Percentiles rank a stretch among this genome's conserved stretches.
These are phyloP conservation scores for Phytopythium litorale DNA, from an alignment of 352 stramenopile species.

Conservation along the genomic window DNA sequence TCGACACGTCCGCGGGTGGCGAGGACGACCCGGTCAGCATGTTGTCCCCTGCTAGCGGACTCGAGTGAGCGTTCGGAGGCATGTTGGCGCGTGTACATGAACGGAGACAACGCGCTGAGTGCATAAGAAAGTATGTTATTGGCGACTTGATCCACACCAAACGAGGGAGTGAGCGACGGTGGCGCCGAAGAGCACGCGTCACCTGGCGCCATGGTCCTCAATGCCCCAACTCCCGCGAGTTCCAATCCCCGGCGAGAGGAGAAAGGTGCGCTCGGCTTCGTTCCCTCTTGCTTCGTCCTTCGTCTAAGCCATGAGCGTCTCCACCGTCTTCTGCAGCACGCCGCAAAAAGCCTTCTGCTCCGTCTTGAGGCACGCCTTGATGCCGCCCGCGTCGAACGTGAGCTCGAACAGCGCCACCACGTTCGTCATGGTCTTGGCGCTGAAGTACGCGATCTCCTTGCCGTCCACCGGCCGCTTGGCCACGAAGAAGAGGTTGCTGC, in stretches of 20 bases:
- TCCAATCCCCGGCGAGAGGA: not conserved
- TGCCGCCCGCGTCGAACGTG: constrained; percentile 91
- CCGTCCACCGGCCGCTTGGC: constrained; percentile 91
- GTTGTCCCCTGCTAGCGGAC: not conserved
- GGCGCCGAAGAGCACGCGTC: not conserved
- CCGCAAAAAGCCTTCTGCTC: constrained; percentile 89
- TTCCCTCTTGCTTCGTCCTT: not conserved
- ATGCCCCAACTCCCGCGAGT: not conserved
- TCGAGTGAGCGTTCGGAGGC: not conserved
- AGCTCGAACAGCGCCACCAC: constrained; percentile 93
- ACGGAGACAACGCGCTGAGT: not conserved
- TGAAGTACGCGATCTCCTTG: constrained; percentile 96
- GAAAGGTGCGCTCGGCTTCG: not conserved
- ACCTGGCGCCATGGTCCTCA: not conserved
- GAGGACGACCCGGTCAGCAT: constrained; percentile 15
- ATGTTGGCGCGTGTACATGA: too few species aligned
- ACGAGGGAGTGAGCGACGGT: not conserved
- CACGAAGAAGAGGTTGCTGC: constrained; percentile 93
- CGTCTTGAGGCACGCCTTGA: constrained; percentile 95
- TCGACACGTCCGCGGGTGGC: constrained; percentile 21
- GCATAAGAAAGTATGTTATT: not conserved
- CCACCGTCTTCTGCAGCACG: constrained; percentile 88
- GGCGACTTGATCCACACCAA: constrained; percentile 2
- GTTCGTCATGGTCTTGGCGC: constrained; percentile 91
- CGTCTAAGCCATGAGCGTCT: constrained; percentile 53